Evolutionary conservation across 495 filamentous ascomycete species (phyloP).

Genomic region (Cairneyella variabilis): DNA sequence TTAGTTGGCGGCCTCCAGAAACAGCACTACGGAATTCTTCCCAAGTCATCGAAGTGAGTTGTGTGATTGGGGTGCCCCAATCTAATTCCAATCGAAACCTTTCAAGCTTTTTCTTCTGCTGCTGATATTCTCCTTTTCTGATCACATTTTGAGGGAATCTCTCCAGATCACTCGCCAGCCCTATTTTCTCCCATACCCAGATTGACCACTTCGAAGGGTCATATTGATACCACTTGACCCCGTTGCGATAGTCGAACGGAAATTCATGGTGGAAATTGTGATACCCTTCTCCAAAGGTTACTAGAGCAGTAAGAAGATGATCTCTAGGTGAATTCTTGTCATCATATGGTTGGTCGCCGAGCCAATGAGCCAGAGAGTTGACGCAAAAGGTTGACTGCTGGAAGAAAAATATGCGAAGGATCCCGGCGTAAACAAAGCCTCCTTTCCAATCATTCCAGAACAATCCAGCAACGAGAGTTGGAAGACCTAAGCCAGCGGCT

Average conservation of each 20-base stretch:
- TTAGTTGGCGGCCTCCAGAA: constrained; percentile 10
- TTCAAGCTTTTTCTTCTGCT: constrained; percentile 18
- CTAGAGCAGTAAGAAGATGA: constrained; percentile 25
- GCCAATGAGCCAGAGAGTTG: constrained; percentile 33
- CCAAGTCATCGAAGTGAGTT: constrained; percentile 23
- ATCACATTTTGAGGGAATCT: constrained; percentile 21
- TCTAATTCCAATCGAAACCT: constrained; percentile 17
- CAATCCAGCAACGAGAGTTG: constrained; percentile 23
- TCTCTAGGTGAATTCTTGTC: constrained; percentile 26
- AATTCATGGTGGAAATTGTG: constrained; percentile 35
- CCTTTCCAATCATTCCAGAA: constrained; percentile 30
- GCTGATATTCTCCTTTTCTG: constrained; percentile 13
- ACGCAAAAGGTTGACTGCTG: constrained; percentile 32
- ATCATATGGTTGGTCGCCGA: constrained; percentile 31
- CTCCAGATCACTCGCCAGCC: constrained; percentile 28
- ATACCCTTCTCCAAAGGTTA: constrained; percentile 29
- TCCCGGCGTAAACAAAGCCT: constrained; percentile 28
- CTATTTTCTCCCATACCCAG: constrained; percentile 24
- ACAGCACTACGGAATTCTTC: constrained; percentile 19
- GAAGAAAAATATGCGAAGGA: constrained; percentile 24
- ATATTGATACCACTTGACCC: constrained; percentile 28
- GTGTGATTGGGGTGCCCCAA: constrained; percentile 23
- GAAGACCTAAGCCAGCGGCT: constrained; percentile 21
- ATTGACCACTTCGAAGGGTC: constrained; percentile 32
- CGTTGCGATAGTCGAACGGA: constrained; percentile 33